Conservation (phyloP, 352 stramenopile genomes). For the Discostella stelligera region DNA sequence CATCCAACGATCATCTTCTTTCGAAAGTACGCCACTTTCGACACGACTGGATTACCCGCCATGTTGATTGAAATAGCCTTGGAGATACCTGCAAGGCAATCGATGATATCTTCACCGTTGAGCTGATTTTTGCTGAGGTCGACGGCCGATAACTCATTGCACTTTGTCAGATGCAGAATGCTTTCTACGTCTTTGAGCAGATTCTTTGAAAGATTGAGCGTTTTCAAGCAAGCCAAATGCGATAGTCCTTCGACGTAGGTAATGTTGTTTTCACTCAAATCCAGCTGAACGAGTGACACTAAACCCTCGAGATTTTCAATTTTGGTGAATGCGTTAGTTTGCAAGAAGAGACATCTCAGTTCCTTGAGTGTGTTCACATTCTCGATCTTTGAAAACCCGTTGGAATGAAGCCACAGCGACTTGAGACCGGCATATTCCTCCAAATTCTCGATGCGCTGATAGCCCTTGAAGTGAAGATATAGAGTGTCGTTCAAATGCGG, state of each 20-base stretch:
- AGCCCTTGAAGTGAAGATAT: conserved; percentile 93
- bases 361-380: conserved; percentile 71
- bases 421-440: conserved; percentile 91
- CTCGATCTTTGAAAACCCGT: conserved; percentile 88
- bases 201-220: conserved; percentile 92
- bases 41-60: conserved; percentile 88
- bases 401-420: conserved; percentile 93
- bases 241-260: conserved; percentile 80
- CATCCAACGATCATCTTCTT: conserved; percentile 90
- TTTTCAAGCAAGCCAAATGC: conserved; percentile 84
- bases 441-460: conserved; percentile 91
- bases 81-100: conserved; percentile 83
- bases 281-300: conserved; percentile 86
- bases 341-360: conserved; percentile 90
- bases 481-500: conserved; percentile 93
- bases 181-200: conserved; percentile 75
- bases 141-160: conserved; percentile 86
- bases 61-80: conserved; percentile 81
- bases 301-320: conserved; percentile 77
- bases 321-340: conserved; percentile 89
- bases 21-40: conserved; percentile 88
- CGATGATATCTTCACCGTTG: conserved; percentile 77
- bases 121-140: conserved; percentile 91
- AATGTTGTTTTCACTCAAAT: conserved; percentile 91
- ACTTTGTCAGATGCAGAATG: conserved; percentile 85